Conservation (phyloP, 2,329 filamentous ascomycete genomes). For the Apiospora rasikravindrae region DNA sequence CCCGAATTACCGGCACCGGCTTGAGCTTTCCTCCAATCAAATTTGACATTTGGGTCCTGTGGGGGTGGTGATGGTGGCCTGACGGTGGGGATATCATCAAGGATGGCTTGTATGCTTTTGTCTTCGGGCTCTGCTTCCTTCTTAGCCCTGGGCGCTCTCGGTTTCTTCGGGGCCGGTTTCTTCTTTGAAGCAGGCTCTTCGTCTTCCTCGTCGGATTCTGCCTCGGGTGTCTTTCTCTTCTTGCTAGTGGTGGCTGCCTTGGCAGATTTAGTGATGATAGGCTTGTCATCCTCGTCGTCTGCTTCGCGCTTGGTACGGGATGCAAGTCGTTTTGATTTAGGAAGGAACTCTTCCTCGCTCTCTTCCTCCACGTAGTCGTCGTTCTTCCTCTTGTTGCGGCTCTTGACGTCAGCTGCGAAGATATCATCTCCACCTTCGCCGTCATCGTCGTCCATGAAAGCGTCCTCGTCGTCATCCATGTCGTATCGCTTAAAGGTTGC, state of each 20-base stretch:
- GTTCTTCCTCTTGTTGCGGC: slow-evolving; percentile 68
- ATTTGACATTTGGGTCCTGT: slow-evolving; percentile 73
- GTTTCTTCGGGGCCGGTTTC: slow-evolving; percentile 62
- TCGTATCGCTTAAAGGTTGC: slow-evolving; percentile 49
- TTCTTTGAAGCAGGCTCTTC: slow-evolving; percentile 56
- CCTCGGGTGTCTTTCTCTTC: slow-evolving; percentile 65
- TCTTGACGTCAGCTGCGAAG: slow-evolving; percentile 74
- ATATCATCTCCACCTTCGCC: slow-evolving; percentile 81
- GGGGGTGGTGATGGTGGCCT: slow-evolving; percentile 83
- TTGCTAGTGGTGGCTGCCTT: slow-evolving; percentile 44
- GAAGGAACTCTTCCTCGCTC: slow-evolving; percentile 71
- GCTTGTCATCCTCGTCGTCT: slow-evolving; percentile 39
- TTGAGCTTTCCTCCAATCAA: slow-evolving; percentile 73
- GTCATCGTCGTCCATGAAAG: slow-evolving; percentile 69
- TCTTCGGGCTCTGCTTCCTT: slow-evolving; percentile 72
- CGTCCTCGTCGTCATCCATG: slow-evolving; percentile 57
- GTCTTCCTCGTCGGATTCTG: slow-evolving; percentile 61
- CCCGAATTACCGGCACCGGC: slow-evolving; percentile 65
- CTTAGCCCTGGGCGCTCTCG: slow-evolving; percentile 64
- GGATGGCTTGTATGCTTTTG: slow-evolving; percentile 78
- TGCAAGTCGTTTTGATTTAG: slow-evolving; percentile 64
- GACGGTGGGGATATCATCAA: slow-evolving; percentile 85
- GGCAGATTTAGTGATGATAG: slow-evolving; percentile 34
- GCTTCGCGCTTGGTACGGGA: slow-evolving; percentile 47
- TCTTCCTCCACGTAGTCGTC: slow-evolving; percentile 78